phyloP scores from a whole-genome alignment of 352 stramenopile species.

The Pythium myriotylum region DNA sequence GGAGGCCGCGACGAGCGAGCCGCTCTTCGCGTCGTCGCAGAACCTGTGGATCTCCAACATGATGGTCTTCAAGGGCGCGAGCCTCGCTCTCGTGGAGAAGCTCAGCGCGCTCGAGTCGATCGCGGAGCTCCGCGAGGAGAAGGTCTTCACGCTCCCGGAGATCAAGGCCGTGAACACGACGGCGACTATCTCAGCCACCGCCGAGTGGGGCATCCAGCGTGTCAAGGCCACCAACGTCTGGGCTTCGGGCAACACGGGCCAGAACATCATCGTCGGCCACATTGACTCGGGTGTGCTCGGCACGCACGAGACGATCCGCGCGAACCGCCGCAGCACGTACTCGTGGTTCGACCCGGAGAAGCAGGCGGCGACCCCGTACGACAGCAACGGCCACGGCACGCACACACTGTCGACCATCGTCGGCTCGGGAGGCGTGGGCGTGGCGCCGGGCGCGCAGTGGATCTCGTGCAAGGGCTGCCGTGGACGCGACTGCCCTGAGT shows the following conservation, averaged over 20 bases:
- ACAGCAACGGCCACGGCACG: conserved; percentile 28
- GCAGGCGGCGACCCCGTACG: conserved; percentile 14
- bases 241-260: conserved; percentile 14
- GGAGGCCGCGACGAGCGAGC: not conserved
- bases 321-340: conserved; percentile 8
- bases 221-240: conserved; percentile 20
- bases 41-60: conserved; percentile 34
- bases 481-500: conserved; percentile 17
- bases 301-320: conserved; percentile 17
- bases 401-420: conserved; percentile 18
- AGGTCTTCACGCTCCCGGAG: not conserved
- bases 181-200: not conserved
- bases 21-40: conserved; percentile 7
- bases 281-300: conserved; percentile 33
- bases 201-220: conserved; percentile 21
- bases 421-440: conserved; percentile 7
- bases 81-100: conserved; percentile 19
- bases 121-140: conserved; percentile 2
- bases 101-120: conserved; percentile 15
- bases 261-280: conserved; percentile 18
- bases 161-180: not conserved
- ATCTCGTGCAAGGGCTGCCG: conserved; percentile 8
- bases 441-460: conserved; percentile 12
- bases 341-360: conserved; percentile 26
- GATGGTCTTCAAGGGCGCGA: conserved; percentile 26